Evolutionary conservation across 805 yeast species (phyloP).

Genomic region (Pichia rugopelliculosa): DNA sequence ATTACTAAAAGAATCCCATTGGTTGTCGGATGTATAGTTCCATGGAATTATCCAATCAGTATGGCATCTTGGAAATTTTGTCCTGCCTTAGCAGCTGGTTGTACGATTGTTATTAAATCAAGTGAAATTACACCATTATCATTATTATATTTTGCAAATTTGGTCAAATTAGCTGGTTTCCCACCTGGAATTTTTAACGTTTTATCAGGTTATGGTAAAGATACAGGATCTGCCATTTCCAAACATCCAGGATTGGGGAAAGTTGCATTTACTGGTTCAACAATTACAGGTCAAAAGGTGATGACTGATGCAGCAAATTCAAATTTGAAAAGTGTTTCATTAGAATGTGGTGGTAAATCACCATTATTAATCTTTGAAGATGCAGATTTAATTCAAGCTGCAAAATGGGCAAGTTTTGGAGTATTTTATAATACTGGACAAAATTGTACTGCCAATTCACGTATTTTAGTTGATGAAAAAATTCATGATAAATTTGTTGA

Average conservation of each 20-base stretch:
- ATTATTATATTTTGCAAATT: slow-evolving; percentile 49
- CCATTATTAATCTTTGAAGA: slow-evolving; percentile 57
- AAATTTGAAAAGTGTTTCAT: slow-evolving; percentile 55
- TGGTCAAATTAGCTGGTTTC: slow-evolving; percentile 59
- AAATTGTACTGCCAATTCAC: slow-evolving; percentile 60
- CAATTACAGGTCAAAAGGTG: slow-evolving; percentile 58
- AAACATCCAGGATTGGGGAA: slow-evolving; percentile 50
- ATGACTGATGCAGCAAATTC: slow-evolving; percentile 60
- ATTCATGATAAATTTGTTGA: slow-evolving; percentile 48
- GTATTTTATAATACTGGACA: slow-evolving; percentile 61
- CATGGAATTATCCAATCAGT: slow-evolving; percentile 65
- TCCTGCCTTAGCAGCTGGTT: slow-evolving; percentile 78
- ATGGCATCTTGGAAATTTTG: slow-evolving; percentile 80
- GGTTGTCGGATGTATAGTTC: slow-evolving; percentile 62
- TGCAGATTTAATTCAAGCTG: slow-evolving; percentile 59
- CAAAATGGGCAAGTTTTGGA: slow-evolving; percentile 61
- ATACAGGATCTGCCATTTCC: slow-evolving; percentile 63
- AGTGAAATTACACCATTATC: slow-evolving; percentile 75
- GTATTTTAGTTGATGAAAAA: slow-evolving; percentile 50
- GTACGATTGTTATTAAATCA: slow-evolving; percentile 62
- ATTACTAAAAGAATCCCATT: slow-evolving; percentile 63
- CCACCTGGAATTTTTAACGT: slow-evolving; percentile 74
- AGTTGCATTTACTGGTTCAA: slow-evolving; percentile 61
- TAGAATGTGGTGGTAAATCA: slow-evolving; percentile 71
- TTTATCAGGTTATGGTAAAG: slow-evolving; percentile 60